These are phyloP conservation scores for Epicoccum sorghinum DNA, from an alignment of 2,329 filamentous ascomycete species.

Conservation along the genomic window DNA sequence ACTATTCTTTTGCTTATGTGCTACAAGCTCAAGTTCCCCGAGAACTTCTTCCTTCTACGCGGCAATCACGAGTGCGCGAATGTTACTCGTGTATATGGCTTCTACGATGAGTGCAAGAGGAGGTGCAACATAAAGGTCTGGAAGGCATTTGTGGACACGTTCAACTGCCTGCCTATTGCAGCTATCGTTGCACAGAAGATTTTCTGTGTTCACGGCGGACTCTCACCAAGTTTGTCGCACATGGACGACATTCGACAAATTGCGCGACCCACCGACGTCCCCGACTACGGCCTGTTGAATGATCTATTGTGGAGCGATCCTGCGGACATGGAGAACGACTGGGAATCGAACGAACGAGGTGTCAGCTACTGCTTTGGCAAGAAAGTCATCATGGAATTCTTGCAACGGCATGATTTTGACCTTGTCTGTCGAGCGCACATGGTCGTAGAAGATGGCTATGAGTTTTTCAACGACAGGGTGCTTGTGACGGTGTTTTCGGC, in stretches of 20 bases:
- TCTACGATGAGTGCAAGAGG: slow-evolving; percentile 98
- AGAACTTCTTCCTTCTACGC: slow-evolving; percentile 94
- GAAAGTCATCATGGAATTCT: slow-evolving; percentile 95
- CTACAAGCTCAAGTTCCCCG: slow-evolving; percentile 96
- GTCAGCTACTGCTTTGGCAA: slow-evolving; percentile 99
- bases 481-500: slow-evolving; percentile 97
- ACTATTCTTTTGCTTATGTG: slow-evolving; percentile 91
- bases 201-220: slow-evolving; percentile 93
- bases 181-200: slow-evolving; percentile 98
- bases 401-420: slow-evolving; percentile 94
- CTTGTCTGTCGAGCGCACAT: slow-evolving; percentile 97
- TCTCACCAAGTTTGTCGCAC: slow-evolving; percentile 88
- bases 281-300: slow-evolving; percentile 93
- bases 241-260: slow-evolving; percentile 99
- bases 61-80: slow-evolving; percentile 98
- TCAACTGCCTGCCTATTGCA: slow-evolving; percentile 93
- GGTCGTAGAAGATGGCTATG: slow-evolving; percentile 99
- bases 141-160: slow-evolving; percentile 97
- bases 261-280: slow-evolving; percentile 92
- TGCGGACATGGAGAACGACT: slow-evolving; percentile 96
- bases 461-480: slow-evolving; percentile 96
- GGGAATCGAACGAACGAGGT: slow-evolving; percentile 95
- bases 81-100: slow-evolving; percentile 93
- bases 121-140: slow-evolving; percentile 96
- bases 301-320: slow-evolving; percentile 97